Evolutionary conservation across 2,329 filamentous ascomycete genomes (phyloP).

Genomic region (Penicillium brasilianum): DNA sequence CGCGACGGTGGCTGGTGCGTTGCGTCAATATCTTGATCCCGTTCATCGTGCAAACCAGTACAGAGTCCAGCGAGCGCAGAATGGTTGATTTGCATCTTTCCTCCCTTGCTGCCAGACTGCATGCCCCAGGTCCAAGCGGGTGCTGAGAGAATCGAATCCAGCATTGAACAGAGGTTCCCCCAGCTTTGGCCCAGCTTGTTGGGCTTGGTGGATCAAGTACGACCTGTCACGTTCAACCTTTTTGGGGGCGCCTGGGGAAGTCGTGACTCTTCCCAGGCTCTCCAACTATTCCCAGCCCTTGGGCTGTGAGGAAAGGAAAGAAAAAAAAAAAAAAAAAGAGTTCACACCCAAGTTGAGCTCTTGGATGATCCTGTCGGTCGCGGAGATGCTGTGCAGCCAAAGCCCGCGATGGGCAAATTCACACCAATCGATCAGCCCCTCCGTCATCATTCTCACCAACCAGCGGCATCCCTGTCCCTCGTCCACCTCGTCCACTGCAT

Average conservation of each 20-base stretch:
- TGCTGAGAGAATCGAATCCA: not conserved
- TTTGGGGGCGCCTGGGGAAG: not conserved
- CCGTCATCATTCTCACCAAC: not conserved
- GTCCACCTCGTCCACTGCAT: constrained; percentile 15
- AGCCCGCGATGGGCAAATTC: constrained; percentile 1
- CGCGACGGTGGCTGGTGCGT: constrained; percentile 25
- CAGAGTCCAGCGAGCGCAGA: not conserved
- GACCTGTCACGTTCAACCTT: constrained; percentile 17
- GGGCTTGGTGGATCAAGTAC: not conserved
- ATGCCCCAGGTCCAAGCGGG: constrained; percentile 12
- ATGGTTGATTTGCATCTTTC: constrained; percentile 10
- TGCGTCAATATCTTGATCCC: not conserved
- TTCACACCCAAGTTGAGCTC: not conserved
- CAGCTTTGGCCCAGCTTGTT: not conserved
- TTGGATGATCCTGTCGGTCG: not conserved
- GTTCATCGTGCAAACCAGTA: constrained; percentile 12
- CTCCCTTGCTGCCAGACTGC: constrained; percentile 22
- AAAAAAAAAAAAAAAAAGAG: not conserved
- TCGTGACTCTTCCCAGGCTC: not conserved
- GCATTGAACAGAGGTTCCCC: not conserved
- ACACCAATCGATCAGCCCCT: not conserved
- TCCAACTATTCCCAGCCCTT: not conserved
- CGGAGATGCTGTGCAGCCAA: not conserved
- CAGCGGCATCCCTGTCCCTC: constrained; percentile 15
- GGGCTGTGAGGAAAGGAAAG: too few relatives aligned